Evolutionary conservation across 768 basidiomycete genomes (phyloP).

Genomic region (Tylopilus balloui): DNA sequence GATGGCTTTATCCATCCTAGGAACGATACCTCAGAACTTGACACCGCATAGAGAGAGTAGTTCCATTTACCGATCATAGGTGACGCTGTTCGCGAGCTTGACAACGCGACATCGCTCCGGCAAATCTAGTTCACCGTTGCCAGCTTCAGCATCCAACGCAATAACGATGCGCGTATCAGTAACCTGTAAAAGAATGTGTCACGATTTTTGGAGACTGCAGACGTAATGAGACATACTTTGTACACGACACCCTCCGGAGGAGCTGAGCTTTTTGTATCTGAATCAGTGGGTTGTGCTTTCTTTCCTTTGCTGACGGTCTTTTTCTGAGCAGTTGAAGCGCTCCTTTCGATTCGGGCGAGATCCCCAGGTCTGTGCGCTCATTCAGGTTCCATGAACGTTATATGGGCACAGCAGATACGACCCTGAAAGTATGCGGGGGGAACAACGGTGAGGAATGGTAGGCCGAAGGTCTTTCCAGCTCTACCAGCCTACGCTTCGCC

Average conservation of each 20-base stretch:
- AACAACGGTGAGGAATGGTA: conserved; percentile 68
- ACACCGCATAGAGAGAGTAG: background rate
- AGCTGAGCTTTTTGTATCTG: conserved; percentile 36
- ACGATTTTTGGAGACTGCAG: background rate
- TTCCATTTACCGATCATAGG: conserved; percentile 67
- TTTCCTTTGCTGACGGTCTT: conserved; percentile 47
- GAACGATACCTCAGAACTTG: background rate
- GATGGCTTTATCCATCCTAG: conserved; percentile 84
- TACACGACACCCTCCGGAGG: conserved; percentile 81
- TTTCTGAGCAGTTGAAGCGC: conserved; percentile 43
- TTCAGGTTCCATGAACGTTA: conserved; percentile 6
- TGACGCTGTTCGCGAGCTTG: conserved; percentile 89
- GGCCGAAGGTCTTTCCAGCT: conserved; percentile 78
- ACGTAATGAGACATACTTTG: conserved; percentile 44
- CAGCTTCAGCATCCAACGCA: conserved; percentile 63
- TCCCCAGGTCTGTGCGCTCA: conserved; percentile 67
- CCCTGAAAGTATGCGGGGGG: conserved; percentile 86
- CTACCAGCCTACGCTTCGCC: conserved; percentile 64
- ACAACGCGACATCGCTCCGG: conserved; percentile 82
- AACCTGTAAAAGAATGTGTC: conserved; percentile 42
- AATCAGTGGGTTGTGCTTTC: conserved; percentile 29
- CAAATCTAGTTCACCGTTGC: conserved; percentile 64
- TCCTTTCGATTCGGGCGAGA: conserved; percentile 78
- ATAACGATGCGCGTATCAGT: conserved; percentile 79
- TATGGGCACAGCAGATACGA: conserved; percentile 11